phyloP scores from a whole-genome alignment of 306 rosid species.

The Fragaria vesca region DNA sequence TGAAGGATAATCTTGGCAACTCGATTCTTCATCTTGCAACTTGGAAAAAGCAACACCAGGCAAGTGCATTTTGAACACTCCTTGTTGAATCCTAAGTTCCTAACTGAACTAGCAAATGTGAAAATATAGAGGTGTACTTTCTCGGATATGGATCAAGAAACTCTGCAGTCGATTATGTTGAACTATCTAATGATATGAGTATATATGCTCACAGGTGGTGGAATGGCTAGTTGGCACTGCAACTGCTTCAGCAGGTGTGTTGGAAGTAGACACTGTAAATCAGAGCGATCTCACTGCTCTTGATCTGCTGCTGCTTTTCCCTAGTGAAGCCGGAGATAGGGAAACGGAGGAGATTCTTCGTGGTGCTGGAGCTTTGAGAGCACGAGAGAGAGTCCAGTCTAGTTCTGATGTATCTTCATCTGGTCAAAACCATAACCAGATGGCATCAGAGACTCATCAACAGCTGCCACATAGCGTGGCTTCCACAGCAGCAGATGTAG shows the following conservation, averaged over 20 bases:
- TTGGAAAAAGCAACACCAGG: conserved; percentile 29
- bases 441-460: neutral
- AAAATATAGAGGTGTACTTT: neutral
- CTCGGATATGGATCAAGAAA: neutral
- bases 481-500: neutral
- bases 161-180: neutral
- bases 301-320: conserved; percentile 27
- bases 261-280: conserved; percentile 19
- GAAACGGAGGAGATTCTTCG: conserved; percentile 29
- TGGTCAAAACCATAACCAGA: neutral
- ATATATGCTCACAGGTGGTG: conserved; percentile 18
- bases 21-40: conserved; percentile 32
- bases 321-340: conserved; percentile 32
- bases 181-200: neutral
- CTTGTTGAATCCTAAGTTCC: neutral
- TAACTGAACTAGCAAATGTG: neutral
- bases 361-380: conserved; percentile 13
- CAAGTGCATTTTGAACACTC: conserved; percentile 4
- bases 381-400: neutral
- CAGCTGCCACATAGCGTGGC: conserved; percentile 4
- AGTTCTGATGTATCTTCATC: neutral
- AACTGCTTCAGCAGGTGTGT: neutral
- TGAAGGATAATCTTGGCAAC: conserved; percentile 23
- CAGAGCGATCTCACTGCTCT: conserved; percentile 22
- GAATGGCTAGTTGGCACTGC: conserved; percentile 21